Evolutionary conservation across 805 yeast genomes (phyloP).

Genomic region (Yamadazyma phyllophila): DNA sequence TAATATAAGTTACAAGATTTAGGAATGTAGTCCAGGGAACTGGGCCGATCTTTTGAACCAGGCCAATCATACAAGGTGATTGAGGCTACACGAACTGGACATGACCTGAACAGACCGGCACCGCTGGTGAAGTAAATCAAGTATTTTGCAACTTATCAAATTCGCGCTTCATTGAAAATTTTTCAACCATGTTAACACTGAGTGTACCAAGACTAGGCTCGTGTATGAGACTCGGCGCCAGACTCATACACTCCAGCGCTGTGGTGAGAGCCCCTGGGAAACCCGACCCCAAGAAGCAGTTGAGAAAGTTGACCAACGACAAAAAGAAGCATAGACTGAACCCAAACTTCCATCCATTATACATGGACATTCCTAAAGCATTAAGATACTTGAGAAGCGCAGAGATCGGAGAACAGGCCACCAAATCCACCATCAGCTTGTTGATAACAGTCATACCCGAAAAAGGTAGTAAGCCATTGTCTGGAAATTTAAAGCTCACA

Average conservation of each 20-base stretch:
- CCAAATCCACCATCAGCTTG: conserved; percentile 64
- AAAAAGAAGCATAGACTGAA: conserved; percentile 32
- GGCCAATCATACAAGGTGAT: too few species aligned
- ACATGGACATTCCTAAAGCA: conserved; percentile 71
- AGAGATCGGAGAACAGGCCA: conserved; percentile 79
- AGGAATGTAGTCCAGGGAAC: too few species aligned
- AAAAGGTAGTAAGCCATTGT: conserved; percentile 72
- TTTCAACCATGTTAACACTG: conserved; percentile 6
- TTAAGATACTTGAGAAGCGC: conserved; percentile 79
- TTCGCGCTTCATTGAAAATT: conserved; percentile 4
- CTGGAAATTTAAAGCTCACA: conserved; percentile 72
- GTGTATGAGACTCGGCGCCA: not conserved
- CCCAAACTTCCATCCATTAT: conserved; percentile 54
- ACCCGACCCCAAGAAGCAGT: conserved; percentile 18
- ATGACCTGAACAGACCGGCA: too few species aligned
- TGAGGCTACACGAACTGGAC: too few species aligned
- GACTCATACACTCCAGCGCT: conserved; percentile 2
- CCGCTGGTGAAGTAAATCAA: too few species aligned
- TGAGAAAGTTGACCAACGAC: conserved; percentile 23
- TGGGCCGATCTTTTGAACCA: too few species aligned
- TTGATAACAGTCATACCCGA: conserved; percentile 66
- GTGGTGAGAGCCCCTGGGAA: conserved; percentile 4
- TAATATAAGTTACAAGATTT: too few species aligned
- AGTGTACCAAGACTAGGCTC: too few species aligned
- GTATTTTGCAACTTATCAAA: not conserved